Evolutionary conservation across 768 basidiomycete species (phyloP), one percentile per base, ranked within the genome.

Genomic region (Tylopilus sp.): DNA sequence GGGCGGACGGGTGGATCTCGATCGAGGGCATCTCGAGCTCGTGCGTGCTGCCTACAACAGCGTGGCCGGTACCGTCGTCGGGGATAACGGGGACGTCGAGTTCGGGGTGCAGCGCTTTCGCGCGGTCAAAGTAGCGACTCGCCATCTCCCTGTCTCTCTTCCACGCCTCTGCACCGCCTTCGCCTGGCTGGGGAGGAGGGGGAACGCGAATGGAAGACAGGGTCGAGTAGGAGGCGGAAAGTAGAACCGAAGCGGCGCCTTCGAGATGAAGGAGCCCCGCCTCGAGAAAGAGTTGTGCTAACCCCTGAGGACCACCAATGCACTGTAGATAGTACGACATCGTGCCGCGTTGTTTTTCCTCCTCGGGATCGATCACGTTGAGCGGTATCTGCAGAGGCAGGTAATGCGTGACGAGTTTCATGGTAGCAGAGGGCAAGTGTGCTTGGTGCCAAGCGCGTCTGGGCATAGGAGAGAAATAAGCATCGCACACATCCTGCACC

Each of bases 381-480:
- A 67, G 67, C 12, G 76, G 74, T 24, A 76, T 73, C 44, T 80
- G 78, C 14, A 83, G 68, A 11, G 87, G 85, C 33, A 91, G 64
- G 63, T 89, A 92, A 56, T 88, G 79, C 2, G 84, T 81, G 30
- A 83, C 86, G 17, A 92, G 79, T 50, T 87, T 83, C 77, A 91
- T 86, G 4, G 86, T 86, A 0, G 89, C 83, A 10, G 87, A 82
- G 7, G 89, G 87, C 7, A 84, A 73, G 65, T 82, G 86, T 3
- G 85, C 81, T 66, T 86, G 86, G 48, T 85, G 85, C 89, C 89
- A 92, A 30, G 89, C 87, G 45, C 88, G 89, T 57, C 89, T 92
- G 13, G n/a, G 60, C 12, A 42, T 34, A 17, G 52, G 37, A 42
- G 14, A 42, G 14, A 43, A 8, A 44, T 53, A 30, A 52, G 28